Conservation (phyloP, 2,329 filamentous ascomycete species). For the Coniochaeta sp. region DNA sequence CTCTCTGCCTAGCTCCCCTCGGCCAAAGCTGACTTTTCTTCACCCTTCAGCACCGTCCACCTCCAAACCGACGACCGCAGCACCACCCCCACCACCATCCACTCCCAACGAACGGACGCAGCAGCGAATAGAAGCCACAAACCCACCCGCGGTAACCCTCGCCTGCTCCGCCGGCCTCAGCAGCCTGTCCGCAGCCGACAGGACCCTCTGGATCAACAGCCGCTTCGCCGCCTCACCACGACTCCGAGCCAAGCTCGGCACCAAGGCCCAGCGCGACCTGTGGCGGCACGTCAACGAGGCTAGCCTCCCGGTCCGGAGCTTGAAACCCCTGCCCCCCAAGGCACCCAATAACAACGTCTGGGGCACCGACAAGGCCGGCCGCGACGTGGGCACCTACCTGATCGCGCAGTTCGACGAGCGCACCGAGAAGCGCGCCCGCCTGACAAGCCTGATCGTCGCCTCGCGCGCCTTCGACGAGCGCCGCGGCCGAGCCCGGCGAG, state of each 20-base stretch:
- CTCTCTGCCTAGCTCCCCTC: too few species aligned
- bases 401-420: conserved; percentile 37
- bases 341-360: conserved; percentile 25
- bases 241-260: conserved; percentile 21
- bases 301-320: conserved; percentile 38
- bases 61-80: neutral
- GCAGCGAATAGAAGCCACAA: conserved; percentile 20
- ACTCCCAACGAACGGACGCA: conserved; percentile 42
- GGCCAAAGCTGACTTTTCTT: too few species aligned
- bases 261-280: conserved; percentile 48
- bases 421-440: conserved; percentile 30
- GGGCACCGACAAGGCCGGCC: conserved; percentile 43
- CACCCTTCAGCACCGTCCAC: neutral
- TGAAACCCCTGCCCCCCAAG: conserved; percentile 11
- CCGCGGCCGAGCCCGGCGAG: conserved; percentile 21
- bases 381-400: conserved; percentile 40
- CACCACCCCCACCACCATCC: conserved; percentile 7
- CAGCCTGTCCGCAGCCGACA: conserved; percentile 38
- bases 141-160: neutral
- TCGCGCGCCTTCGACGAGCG: conserved; percentile 36
- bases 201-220: conserved; percentile 39
- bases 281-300: conserved; percentile 51
- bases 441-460: conserved; percentile 34
- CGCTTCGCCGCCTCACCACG: conserved; percentile 35
- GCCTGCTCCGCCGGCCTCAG: conserved; percentile 24